Evolutionary conservation across 371 early-diverging fungal species (phyloP).

Genomic region (Fennellomyces sp.): DNA sequence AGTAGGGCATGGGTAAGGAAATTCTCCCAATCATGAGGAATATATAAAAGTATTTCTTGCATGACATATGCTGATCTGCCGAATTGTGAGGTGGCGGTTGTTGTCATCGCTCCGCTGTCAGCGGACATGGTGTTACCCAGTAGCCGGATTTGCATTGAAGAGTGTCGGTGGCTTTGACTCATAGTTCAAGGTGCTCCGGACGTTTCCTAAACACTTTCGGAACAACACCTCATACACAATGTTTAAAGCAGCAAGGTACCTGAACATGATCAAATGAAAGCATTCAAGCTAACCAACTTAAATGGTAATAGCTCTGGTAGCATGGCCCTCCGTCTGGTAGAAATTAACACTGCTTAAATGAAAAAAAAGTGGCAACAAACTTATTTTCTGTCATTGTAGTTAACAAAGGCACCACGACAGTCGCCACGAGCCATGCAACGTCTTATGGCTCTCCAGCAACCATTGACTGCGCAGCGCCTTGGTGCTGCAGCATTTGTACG

Average conservation of each 20-base stretch:
- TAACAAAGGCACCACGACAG: slow-evolving; percentile 3
- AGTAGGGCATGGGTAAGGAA: too few relatives aligned
- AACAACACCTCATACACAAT: not conserved
- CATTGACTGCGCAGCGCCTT: slow-evolving; percentile 1
- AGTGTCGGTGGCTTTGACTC: too few relatives aligned
- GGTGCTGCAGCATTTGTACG: slow-evolving; percentile 7
- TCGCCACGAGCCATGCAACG: not conserved
- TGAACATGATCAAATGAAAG: not conserved
- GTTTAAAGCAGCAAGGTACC: slow-evolving; percentile 5
- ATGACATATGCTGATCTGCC: too few relatives aligned
- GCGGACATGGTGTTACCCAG: too few relatives aligned
- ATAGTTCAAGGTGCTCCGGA: too few relatives aligned
- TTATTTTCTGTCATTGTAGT: not conserved
- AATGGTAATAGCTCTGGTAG: not conserved
- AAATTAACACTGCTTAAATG: not conserved
- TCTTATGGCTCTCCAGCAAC: not conserved
- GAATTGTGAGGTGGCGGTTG: too few relatives aligned
- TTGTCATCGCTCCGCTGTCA: too few relatives aligned
- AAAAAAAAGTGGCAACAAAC: not conserved
- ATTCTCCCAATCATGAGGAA: too few relatives aligned
- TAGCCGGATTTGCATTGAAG: too few relatives aligned
- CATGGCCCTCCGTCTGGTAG: slow-evolving; percentile 2
- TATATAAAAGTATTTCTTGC: too few relatives aligned
- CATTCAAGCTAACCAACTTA: not conserved
- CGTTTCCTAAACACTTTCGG: too few relatives aligned